Evolutionary conservation across 2,329 filamentous ascomycete genomes (phyloP).

Genomic region (Penicillium sumatraense): DNA sequence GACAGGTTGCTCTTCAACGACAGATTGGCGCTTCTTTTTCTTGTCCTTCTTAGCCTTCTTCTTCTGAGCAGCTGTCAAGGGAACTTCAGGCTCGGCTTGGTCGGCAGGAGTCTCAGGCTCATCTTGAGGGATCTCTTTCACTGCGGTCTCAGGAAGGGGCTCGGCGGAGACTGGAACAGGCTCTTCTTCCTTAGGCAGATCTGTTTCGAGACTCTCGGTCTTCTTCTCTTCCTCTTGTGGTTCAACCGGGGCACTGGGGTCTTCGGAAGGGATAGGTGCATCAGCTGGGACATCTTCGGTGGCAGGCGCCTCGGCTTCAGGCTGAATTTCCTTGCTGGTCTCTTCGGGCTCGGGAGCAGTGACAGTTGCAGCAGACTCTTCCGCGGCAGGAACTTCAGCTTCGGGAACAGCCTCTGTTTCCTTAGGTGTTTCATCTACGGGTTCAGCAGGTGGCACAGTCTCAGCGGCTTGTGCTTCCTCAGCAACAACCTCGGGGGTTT

Average conservation of each 20-base stretch:
- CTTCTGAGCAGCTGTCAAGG: slow-evolving; percentile 30
- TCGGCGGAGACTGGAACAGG: neutral
- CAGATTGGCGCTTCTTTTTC: slow-evolving; percentile 27
- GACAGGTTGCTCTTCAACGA: slow-evolving; percentile 10
- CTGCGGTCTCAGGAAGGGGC: neutral
- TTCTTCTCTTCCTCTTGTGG: slow-evolving; percentile 3
- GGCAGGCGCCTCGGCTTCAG: neutral
- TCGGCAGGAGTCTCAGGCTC: neutral
- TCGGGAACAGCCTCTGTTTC: slow-evolving; percentile 6
- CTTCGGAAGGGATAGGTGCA: neutral
- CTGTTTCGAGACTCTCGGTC: neutral
- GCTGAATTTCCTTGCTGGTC: neutral
- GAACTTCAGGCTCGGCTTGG: slow-evolving; percentile 9
- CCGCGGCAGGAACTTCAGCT: neutral
- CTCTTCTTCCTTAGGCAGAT: slow-evolving; percentile 8
- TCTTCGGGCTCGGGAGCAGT: neutral
- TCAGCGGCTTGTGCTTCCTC: slow-evolving; percentile 10
- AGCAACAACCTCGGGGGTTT: neutral
- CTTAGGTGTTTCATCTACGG: neutral
- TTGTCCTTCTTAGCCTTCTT: slow-evolving; percentile 50
- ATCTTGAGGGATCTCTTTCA: slow-evolving; percentile 3
- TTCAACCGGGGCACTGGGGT: neutral
- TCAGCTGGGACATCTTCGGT: neutral
- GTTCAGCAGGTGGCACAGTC: neutral
- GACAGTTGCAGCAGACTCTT: neutral